phyloP scores from a whole-genome alignment of 257 asterid species.

The Orobanche coerulescens region DNA sequence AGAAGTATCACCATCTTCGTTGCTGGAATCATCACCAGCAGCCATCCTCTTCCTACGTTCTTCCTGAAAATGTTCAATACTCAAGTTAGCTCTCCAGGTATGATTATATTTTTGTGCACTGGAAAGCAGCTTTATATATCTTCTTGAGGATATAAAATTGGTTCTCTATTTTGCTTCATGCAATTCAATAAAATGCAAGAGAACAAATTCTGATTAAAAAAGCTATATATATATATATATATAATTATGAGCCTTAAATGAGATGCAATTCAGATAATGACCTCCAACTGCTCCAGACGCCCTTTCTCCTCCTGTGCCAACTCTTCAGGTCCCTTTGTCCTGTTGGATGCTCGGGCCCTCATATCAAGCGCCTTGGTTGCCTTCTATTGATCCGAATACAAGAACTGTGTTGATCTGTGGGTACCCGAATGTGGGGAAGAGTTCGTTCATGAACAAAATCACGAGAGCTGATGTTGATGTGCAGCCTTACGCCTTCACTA shows the following conservation, averaged over 20 bases:
- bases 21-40: conserved; percentile 57
- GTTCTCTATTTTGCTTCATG: no score
- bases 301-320: conserved; percentile 95
- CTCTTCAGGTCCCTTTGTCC: conserved; percentile 89
- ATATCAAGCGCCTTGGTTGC: conserved; percentile 76
- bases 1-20: conserved; percentile 50
- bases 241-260: no score
- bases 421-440: conserved; percentile 96
- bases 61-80: conserved; percentile 42
- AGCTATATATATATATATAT: no score
- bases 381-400: conserved; percentile 93
- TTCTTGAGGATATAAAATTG: no score
- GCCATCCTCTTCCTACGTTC: conserved; percentile 86
- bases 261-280: no score
- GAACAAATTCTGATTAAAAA: no score
- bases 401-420: conserved; percentile 96
- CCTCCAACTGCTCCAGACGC: conserved; percentile 84
- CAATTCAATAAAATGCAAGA: no score
- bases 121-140: no score
- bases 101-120: no score
- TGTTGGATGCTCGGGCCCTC: conserved; percentile 88
- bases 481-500: conserved; percentile 95
- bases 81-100: no score
- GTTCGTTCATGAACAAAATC: conserved; percentile 88
- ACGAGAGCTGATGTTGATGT: conserved; percentile 96